Evolutionary conservation across 1,139 yeast species (phyloP), one percentile per base, ranked within the genome.

Genomic region (Zygosaccharomyces sapae): DNA sequence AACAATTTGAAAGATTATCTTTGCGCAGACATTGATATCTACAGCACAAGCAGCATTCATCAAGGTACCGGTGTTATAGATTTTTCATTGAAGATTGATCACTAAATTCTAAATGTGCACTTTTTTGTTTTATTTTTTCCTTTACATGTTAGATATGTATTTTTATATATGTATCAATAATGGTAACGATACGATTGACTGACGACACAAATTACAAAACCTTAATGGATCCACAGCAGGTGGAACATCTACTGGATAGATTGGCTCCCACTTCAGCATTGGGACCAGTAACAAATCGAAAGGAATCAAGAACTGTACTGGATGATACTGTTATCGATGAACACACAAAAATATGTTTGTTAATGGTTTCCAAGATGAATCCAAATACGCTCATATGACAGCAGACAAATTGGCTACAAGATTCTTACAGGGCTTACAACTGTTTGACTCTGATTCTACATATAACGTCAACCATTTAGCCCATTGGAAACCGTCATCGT

Each of bases 31-130:
- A 81, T 90, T 55, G 97, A 90, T 60, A 83, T 90, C 53, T 90
- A 88, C 71, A 85, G 95, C 36, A 90, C 97, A 0, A 83, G 95
- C 29, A 81, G 90, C 12, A 84, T 90, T 53, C 97, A 90, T 64
- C 97, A 90, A 69, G 97, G 97, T 13, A 76, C 83, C 10, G 80
- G 83, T 0, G 77, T 86, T 27, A 74, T 89, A 51, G 97, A 90
- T 63, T 90, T 82, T 65, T 86, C 95, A 29, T 75, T 90, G 63
- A 90, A 90, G 67, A 81, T 90, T 51, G 79, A n/a, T n/a, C n/a
- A n/a, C n/a, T n/a, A n/a, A n/a, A n/a, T n/a, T n/a, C n/a, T n/a
- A n/a, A n/a, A n/a, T n/a, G n/a, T n/a, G n/a, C n/a, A n/a, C n/a
- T n/a, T n/a, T n/a, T n/a, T n/a, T n/a, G n/a, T n/a, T n/a, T n/a